Evolutionary conservation across 805 yeast species (phyloP).

Genomic region (Kuraishia borneana): DNA sequence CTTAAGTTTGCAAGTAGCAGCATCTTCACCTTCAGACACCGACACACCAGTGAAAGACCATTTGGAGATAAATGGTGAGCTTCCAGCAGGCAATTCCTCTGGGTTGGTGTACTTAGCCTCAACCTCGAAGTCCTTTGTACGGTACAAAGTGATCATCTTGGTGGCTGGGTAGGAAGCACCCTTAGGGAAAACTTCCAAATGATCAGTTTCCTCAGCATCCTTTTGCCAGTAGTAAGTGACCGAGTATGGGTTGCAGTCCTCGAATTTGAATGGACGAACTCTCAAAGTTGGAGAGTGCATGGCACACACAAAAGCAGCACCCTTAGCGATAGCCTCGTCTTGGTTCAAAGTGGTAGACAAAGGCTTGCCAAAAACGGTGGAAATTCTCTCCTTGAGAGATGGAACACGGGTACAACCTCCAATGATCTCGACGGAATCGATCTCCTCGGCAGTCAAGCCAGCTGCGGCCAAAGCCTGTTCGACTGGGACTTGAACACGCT

Average conservation of each 20-base stretch:
- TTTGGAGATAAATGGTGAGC: constrained; percentile 56
- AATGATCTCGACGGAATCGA: constrained; percentile 87
- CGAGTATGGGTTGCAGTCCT: constrained; percentile 84
- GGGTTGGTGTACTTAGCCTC: constrained; percentile 79
- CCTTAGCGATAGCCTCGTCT: constrained; percentile 98
- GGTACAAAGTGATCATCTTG: constrained; percentile 87
- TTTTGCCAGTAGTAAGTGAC: constrained; percentile 95
- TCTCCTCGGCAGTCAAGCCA: constrained; percentile 55
- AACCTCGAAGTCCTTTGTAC: constrained; percentile 79
- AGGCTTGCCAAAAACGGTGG: constrained; percentile 73
- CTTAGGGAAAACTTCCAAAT: constrained; percentile 92
- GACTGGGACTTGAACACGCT: constrained; percentile 66
- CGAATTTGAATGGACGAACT: constrained; percentile 97
- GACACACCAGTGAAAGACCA: constrained; percentile 85
- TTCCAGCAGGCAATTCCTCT: constrained; percentile 60
- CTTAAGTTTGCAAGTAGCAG: constrained; percentile 83
- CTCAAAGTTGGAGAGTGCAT: constrained; percentile 98
- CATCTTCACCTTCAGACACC: constrained; percentile 62
- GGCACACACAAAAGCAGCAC: constrained; percentile 98
- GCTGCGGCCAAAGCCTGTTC: constrained; percentile 77
- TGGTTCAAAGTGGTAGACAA: constrained; percentile 94
- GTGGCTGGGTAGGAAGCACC: constrained; percentile 92
- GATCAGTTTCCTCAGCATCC: constrained; percentile 82
- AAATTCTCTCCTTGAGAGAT: constrained; percentile 68
- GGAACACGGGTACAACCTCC: constrained; percentile 99